Conservation (phyloP, 306 rosid species). For the Casuarina glauca region DNA sequence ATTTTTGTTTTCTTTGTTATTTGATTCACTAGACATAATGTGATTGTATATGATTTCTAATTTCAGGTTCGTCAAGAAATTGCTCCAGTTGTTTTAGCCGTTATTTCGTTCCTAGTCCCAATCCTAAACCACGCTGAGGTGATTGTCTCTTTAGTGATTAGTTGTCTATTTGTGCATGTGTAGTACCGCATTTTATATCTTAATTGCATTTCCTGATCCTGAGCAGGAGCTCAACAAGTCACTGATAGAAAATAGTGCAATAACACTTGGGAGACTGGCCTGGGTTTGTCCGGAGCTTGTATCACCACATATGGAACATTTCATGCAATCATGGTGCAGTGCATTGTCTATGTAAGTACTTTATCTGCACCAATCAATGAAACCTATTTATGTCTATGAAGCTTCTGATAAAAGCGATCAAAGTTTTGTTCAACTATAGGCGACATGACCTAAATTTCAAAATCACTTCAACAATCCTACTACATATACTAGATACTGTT, state of each 20-base stretch:
- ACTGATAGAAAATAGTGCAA: slow-evolving; percentile 90
- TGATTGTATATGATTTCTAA: slow-evolving; percentile 18
- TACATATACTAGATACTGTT: background rate
- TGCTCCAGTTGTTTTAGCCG: slow-evolving; percentile 77
- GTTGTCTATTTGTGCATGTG: slow-evolving; percentile 1
- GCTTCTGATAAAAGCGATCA: background rate
- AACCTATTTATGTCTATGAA: background rate
- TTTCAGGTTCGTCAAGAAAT: slow-evolving; percentile 91
- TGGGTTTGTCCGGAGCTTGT: slow-evolving; percentile 98
- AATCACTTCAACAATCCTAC: background rate
- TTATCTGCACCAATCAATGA: background rate
- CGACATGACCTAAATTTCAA: background rate
- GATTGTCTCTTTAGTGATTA: slow-evolving; percentile 27
- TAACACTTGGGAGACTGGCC: slow-evolving; percentile 96
- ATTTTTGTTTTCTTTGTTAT: background rate
- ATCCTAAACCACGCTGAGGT: slow-evolving; percentile 92
- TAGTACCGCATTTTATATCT: slow-evolving; percentile 21
- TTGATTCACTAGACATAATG: background rate
- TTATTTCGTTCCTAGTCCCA: slow-evolving; percentile 82
- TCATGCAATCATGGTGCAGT: slow-evolving; percentile 95
- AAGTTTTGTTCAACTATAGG: background rate
- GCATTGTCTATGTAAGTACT: slow-evolving; percentile 79
- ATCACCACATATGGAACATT: slow-evolving; percentile 97
- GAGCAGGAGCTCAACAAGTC: slow-evolving; percentile 84
- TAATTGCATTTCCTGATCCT: slow-evolving; percentile 33